Evolutionary conservation across 352 stramenopile genomes (phyloP).

Genomic region (Globisporangium okanoganense): DNA sequence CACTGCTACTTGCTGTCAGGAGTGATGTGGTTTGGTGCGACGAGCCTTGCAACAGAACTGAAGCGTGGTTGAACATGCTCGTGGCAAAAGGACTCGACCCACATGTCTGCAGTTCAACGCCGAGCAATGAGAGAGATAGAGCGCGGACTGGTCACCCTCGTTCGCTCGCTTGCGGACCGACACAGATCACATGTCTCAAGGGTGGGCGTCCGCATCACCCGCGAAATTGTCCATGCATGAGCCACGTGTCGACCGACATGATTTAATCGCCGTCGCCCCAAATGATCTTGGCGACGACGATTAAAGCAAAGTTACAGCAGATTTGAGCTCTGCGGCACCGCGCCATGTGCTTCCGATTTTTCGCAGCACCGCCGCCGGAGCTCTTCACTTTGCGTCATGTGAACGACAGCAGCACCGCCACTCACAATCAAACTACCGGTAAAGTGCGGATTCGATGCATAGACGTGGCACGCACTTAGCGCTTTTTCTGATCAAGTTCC

Average conservation of each 20-base stretch:
- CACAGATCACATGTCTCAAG: background rate
- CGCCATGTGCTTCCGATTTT: background rate
- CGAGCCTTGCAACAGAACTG: too few relatives aligned
- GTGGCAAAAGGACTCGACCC: background rate
- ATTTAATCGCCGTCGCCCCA: too few relatives aligned
- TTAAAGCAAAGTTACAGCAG: too few relatives aligned
- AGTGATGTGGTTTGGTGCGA: too few relatives aligned
- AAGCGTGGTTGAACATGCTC: background rate
- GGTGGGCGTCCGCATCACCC: too few relatives aligned
- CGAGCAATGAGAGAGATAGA: background rate
- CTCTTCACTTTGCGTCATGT: background rate
- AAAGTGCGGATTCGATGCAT: slow-evolving; percentile 3
- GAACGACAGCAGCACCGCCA: background rate
- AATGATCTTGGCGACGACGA: too few relatives aligned
- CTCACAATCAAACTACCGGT: background rate
- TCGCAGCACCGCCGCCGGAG: background rate
- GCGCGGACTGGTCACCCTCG: background rate
- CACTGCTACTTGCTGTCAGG: too few relatives aligned
- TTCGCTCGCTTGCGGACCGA: background rate
- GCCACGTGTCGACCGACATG: too few relatives aligned
- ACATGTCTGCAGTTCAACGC: background rate
- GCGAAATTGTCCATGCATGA: too few relatives aligned
- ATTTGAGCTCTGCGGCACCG: background rate
- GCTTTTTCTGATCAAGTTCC: background rate
- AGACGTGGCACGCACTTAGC: background rate